Percentiles rank a stretch among this genome's conserved stretches.
phyloP scores from a whole-genome alignment of 352 stramenopile species.

The Globisporangium camurandrum region DNA sequence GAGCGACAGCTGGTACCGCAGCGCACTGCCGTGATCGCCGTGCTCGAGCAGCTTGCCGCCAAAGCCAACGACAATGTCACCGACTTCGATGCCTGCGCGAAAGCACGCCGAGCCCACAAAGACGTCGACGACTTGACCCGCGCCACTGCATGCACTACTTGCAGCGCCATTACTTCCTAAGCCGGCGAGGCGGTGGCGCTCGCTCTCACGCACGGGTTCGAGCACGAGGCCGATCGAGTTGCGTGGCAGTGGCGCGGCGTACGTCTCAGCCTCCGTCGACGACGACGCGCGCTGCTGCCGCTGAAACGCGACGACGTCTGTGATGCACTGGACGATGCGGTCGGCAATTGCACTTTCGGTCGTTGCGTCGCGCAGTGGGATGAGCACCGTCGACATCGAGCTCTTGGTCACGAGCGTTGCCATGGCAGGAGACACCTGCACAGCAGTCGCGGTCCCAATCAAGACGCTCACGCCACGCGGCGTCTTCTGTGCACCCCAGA shows the following conservation, averaged over 20 bases:
- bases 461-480: conserved; percentile 35
- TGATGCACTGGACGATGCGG: conserved; percentile 30
- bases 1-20: conserved; percentile 44
- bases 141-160: conserved; percentile 18
- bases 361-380: conserved; percentile 36
- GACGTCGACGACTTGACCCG: conserved; percentile 39
- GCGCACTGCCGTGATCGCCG: conserved; percentile 37
- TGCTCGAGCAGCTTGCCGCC: conserved; percentile 33
- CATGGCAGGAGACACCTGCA: conserved; percentile 19
- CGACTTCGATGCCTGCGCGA: conserved; percentile 36
- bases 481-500: conserved; percentile 39
- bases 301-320: conserved; percentile 29
- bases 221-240: conserved; percentile 51
- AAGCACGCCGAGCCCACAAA: conserved; percentile 42
- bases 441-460: conserved; percentile 29
- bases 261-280: conserved; percentile 22
- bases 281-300: conserved; percentile 33
- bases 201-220: conserved; percentile 27
- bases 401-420: conserved; percentile 27
- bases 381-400: conserved; percentile 40
- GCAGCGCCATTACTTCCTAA: too few relatives aligned
- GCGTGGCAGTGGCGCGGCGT: conserved; percentile 25
- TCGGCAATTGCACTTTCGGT: conserved; percentile 20
- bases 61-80: conserved; percentile 47
- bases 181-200: too few relatives aligned